Conservation (phyloP, 768 basidiomycete genomes). For the Suillus luteus region DNA sequence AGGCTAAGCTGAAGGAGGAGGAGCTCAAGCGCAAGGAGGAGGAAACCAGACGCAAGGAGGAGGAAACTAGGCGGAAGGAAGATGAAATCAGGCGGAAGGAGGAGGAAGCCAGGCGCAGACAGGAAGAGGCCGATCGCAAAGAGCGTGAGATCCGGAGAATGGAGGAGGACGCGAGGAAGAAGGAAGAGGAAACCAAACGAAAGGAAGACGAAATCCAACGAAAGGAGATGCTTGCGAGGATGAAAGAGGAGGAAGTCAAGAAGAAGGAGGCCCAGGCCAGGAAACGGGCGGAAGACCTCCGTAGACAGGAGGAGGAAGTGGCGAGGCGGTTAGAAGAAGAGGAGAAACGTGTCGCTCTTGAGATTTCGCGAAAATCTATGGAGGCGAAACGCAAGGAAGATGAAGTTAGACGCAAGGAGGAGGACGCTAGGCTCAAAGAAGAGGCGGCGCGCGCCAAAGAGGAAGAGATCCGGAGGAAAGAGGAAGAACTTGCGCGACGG, state of each 20-base stretch:
- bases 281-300: constrained; percentile 22
- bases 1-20: constrained; percentile 22
- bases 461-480: constrained; percentile 26
- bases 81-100: constrained; percentile 22
- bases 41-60: constrained; percentile 26
- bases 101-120: constrained; percentile 29
- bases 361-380: constrained; percentile 23
- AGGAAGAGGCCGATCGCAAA: constrained; percentile 26
- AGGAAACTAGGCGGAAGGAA: constrained; percentile 34
- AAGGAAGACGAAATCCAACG: constrained; percentile 26
- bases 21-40: constrained; percentile 26
- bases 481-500: constrained; percentile 31
- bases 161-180: constrained; percentile 26
- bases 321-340: constrained; percentile 23
- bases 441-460: constrained; percentile 31
- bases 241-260: constrained; percentile 29
- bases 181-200: constrained; percentile 24
- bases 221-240: constrained; percentile 31
- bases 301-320: constrained; percentile 26
- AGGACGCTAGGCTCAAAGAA: constrained; percentile 27
- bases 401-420: constrained; percentile 28
- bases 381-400: constrained; percentile 28
- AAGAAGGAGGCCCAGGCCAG: constrained; percentile 21
- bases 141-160: constrained; percentile 25
- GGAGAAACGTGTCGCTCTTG: constrained; percentile 20